A percentile compares a stretch with the other conserved stretches of the same genome.
Evolutionary conservation across 768 basidiomycete species (phyloP).

Genomic region (Tremella yokohamensis): DNA sequence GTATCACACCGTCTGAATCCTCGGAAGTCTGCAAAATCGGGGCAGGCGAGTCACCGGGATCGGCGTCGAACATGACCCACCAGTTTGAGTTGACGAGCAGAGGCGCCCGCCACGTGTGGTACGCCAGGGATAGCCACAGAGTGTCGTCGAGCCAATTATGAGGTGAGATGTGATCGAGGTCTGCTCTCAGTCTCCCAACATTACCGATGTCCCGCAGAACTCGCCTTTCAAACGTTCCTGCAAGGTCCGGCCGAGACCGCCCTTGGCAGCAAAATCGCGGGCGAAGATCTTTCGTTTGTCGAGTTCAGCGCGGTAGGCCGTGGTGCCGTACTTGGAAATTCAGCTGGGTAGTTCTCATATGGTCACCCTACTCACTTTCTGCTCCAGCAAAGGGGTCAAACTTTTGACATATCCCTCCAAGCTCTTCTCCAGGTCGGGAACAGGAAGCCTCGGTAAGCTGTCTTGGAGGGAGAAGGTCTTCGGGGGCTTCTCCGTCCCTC

Average conservation of each 20-base stretch:
- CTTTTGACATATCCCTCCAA: constrained; percentile 74
- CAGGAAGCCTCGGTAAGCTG: constrained; percentile 67
- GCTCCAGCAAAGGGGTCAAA: constrained; percentile 71
- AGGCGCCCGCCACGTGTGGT: constrained; percentile 81
- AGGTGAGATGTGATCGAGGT: constrained; percentile 75
- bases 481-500: no score
- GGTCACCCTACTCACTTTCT: constrained; percentile 56
- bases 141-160: constrained; percentile 93
- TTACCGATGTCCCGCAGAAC: constrained; percentile 26
- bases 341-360: not conserved
- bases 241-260: constrained; percentile 63
- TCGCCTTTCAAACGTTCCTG: constrained; percentile 73
- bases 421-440: constrained; percentile 72
- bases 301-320: constrained; percentile 58
- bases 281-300: constrained; percentile 61
- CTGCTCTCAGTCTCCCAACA: constrained; percentile 40
- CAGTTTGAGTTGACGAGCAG: constrained; percentile 88
- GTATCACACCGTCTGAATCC: not conserved
- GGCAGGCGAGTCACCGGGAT: constrained; percentile 59
- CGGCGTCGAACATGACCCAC: constrained; percentile 85
- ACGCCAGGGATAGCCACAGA: constrained; percentile 82
- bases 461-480: constrained; percentile 50
- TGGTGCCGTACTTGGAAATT: constrained; percentile 55
- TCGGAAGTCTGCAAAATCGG: constrained; percentile 19
- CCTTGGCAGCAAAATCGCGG: constrained; percentile 61